Evolutionary conservation across 805 yeast genomes (phyloP).

Genomic region (Yarrowia sp.): DNA sequence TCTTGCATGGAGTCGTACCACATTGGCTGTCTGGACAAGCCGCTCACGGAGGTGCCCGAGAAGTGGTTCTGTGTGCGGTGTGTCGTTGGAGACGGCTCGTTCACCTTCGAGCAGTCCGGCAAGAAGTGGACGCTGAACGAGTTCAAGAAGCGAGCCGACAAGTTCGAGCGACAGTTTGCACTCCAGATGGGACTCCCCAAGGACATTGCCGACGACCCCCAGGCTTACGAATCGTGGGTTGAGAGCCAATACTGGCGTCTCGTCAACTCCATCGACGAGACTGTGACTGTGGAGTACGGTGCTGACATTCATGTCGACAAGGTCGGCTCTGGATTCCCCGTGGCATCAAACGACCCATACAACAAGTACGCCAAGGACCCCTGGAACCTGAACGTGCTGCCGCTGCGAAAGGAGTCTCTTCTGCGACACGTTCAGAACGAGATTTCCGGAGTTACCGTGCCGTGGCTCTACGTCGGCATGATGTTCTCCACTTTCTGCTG

Average conservation of each 20-base stretch:
- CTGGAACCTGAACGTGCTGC: constrained; percentile 43
- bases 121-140: constrained; percentile 54
- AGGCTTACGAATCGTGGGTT: constrained; percentile 32
- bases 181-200: constrained; percentile 26
- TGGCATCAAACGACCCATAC: constrained; percentile 35
- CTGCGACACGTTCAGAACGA: constrained; percentile 38
- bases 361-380: constrained; percentile 39
- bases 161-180: constrained; percentile 47
- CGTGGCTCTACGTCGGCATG: constrained; percentile 93
- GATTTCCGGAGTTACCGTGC: constrained; percentile 88
- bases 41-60: constrained; percentile 50
- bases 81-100: constrained; percentile 80
- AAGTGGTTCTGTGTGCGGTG: constrained; percentile 81
- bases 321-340: constrained; percentile 43
- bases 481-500: constrained; percentile 90
- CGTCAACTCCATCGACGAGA: constrained; percentile 35
- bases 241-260: constrained; percentile 42
- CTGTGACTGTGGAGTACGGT: constrained; percentile 43
- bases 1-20: constrained; percentile 74
- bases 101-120: constrained; percentile 74
- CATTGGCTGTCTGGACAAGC: constrained; percentile 59
- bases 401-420: constrained; percentile 39
- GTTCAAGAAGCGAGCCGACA: constrained; percentile 56
- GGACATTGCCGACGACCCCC: constrained; percentile 28
- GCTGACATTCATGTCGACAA: constrained; percentile 42